Evolutionary conservation across 106 monocot genomes (phyloP).

Genomic region (Apostasia shenzhenica): DNA sequence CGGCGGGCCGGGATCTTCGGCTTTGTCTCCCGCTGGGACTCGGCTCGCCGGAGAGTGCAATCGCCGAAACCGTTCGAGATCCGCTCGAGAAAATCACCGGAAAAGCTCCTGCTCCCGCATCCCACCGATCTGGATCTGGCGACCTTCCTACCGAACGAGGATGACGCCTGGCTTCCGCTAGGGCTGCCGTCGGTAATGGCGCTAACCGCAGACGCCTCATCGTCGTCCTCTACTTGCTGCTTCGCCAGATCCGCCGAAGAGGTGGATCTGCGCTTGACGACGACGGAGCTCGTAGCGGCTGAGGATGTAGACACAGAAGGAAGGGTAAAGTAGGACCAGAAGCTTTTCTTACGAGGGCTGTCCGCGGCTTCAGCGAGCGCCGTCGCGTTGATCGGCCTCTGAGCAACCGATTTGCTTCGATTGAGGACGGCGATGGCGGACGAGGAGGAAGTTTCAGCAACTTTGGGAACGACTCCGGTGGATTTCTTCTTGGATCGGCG

Average conservation of each 20-base stretch:
- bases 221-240: background rate
- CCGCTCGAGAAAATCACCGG: constrained; percentile 44
- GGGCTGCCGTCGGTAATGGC: constrained; percentile 23
- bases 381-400: constrained; percentile 13
- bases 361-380: constrained; percentile 4
- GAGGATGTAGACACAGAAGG: constrained; percentile 10
- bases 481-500: background rate
- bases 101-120: constrained; percentile 46
- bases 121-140: constrained; percentile 43
- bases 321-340: constrained; percentile 54
- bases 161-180: constrained; percentile 11
- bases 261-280: constrained; percentile 16
- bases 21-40: constrained; percentile 38
- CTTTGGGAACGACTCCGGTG: background rate
- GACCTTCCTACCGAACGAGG: constrained; percentile 30
- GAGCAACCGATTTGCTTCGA: constrained; percentile 37
- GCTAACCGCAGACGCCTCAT: background rate
- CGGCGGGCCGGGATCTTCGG: constrained; percentile 6
- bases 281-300: constrained; percentile 5
- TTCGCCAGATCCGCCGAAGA: constrained; percentile 8
- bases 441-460: background rate
- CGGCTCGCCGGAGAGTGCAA: constrained; percentile 37
- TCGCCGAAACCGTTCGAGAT: constrained; percentile 41
- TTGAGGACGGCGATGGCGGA: constrained; percentile 8
- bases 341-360: constrained; percentile 46